Conservation (phyloP, 2,329 filamentous ascomycete genomes). For the Xylariaceae sp. region DNA sequence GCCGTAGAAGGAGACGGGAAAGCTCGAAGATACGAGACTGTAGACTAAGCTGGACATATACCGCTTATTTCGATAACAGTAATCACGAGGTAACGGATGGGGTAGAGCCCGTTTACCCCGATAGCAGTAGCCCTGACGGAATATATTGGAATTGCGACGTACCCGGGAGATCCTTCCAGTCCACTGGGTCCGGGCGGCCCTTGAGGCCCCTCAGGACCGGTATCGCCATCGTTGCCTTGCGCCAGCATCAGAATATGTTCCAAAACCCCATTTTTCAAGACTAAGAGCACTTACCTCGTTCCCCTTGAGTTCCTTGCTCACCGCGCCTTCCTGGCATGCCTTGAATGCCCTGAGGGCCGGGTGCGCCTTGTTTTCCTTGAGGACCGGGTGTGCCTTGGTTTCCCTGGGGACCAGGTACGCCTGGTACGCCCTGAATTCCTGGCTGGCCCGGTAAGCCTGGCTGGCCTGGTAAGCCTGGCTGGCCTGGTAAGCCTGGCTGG, state of each 20-base stretch:
- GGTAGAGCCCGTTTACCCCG: not conserved
- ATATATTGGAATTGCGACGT: not conserved
- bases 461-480: not conserved
- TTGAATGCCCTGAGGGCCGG: constrained; percentile 1
- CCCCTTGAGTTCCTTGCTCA: constrained; percentile 2
- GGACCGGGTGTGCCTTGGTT: constrained; percentile 1
- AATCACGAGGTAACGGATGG: no score
- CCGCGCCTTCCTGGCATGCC: constrained; percentile 3
- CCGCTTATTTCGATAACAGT: no score
- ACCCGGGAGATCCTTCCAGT: not conserved
- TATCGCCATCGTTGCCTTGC: not conserved
- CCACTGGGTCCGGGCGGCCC: not conserved
- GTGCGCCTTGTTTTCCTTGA: not conserved
- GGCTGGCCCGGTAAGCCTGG: constrained; percentile 5
- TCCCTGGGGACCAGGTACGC: not conserved
- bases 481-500: not conserved
- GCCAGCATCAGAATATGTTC: not conserved
- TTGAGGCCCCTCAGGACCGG: not conserved
- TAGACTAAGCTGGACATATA: no score
- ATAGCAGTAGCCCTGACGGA: not conserved
- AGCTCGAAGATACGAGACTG: no score
- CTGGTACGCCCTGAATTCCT: constrained; percentile 5
- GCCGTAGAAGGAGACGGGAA: no score
- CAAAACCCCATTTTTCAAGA: not conserved
- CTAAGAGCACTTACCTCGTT: not conserved